Conservation (phyloP, 148 eudicot genomes). For the Fallopia convolvulus region DNA sequence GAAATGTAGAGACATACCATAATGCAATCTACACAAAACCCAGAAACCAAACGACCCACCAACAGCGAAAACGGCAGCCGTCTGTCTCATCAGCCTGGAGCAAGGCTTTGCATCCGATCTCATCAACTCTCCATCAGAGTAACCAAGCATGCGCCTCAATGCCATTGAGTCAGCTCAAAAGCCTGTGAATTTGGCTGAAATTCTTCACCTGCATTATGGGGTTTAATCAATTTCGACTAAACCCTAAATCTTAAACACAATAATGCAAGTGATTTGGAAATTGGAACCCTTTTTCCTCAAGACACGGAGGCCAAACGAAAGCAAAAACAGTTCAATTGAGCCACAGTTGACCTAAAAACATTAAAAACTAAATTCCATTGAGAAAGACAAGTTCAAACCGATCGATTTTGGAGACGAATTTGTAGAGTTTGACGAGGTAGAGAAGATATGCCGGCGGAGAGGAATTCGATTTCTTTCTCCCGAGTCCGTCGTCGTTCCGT, state of each 20-base stretch:
- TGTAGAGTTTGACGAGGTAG: too few species aligned
- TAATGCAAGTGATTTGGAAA: background rate
- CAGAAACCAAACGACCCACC: constrained; percentile 95
- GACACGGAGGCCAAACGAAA: background rate
- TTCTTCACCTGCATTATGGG: background rate
- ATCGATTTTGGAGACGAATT: too few species aligned
- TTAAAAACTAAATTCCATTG: too few species aligned
- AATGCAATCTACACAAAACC: constrained; percentile 82
- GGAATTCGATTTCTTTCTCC: too few species aligned
- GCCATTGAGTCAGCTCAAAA: constrained; percentile 40
- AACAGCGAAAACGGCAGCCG: constrained; percentile 76
- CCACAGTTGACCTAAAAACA: too few species aligned
- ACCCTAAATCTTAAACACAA: background rate
- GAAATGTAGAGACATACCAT: constrained; percentile 33
- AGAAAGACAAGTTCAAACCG: too few species aligned
- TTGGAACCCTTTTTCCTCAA: background rate
- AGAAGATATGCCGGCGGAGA: too few species aligned
- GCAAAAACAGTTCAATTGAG: background rate
- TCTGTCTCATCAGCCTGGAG: constrained; percentile 74
- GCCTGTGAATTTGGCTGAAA: background rate
- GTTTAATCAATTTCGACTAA: background rate
- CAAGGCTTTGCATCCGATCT: constrained; percentile 93
- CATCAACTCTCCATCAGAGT: constrained; percentile 93
- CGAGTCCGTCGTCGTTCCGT: too few species aligned
- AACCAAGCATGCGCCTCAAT: constrained; percentile 68